Evolutionary conservation across 2,329 filamentous ascomycete genomes (phyloP).

Genomic region (Hypoxylon sp.): DNA sequence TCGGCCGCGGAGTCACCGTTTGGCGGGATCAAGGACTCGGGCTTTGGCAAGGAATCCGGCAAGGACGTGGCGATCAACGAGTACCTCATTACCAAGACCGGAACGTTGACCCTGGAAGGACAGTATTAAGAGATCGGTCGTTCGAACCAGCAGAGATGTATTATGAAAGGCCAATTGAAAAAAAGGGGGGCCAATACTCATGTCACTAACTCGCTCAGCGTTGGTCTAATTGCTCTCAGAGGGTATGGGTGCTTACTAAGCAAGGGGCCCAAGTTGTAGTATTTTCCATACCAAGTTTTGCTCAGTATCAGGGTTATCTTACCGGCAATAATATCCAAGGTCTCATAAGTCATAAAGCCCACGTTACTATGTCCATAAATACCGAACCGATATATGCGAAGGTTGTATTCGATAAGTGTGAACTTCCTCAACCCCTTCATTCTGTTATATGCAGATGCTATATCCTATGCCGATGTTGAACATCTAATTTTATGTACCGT

Average conservation of each 20-base stretch:
- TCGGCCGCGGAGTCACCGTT: conserved; percentile 61
- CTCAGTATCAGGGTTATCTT: too few species aligned
- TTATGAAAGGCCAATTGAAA: background rate
- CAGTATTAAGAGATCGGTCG: conserved; percentile 49
- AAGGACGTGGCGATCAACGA: conserved; percentile 63
- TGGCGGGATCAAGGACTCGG: conserved; percentile 63
- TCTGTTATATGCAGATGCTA: conserved; percentile 18
- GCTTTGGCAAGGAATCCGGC: conserved; percentile 62
- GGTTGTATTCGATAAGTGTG: background rate
- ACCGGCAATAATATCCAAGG: background rate
- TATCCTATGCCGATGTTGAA: conserved; percentile 16
- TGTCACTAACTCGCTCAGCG: background rate
- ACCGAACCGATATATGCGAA: background rate
- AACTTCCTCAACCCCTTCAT: background rate
- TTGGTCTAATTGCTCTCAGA: background rate
- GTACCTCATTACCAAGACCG: conserved; percentile 61
- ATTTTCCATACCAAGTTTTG: too few species aligned
- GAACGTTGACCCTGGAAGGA: conserved; percentile 59
- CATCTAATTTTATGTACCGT: conserved; percentile 34
- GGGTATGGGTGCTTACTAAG: background rate
- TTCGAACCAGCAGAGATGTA: background rate
- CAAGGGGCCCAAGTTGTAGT: background rate
- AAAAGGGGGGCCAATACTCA: background rate
- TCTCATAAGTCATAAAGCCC: background rate
- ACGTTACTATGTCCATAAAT: background rate